Base-by-base conservation (phyloP, 1,284 basidiomycete genomes). In the Ceratobasidium sp. region DNA sequence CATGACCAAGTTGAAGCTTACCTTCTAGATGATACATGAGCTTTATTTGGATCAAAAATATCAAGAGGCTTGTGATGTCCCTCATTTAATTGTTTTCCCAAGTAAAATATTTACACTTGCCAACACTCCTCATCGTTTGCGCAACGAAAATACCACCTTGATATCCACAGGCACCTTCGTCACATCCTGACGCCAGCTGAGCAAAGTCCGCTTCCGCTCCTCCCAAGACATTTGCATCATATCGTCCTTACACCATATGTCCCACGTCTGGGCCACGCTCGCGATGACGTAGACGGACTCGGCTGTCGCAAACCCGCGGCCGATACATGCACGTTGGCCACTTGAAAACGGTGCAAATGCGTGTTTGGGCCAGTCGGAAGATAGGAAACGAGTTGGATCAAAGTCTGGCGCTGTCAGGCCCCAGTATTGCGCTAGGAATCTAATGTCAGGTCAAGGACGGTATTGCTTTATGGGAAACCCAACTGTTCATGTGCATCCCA, bases 401-500 rank as follows among this genome's bases (percentile, higher is more conserved):
- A 66, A 66, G 4, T 66, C 63, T 21, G 63, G 18, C 1, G 63
- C 63, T 23, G 30, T 54, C 7, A 49, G 23, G 1, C 63, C 63
- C 63, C 63, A 66, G 36, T 66, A 54, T 23, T 53, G 63, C 9
- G 63, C 63, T 66, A 42, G 3, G 16, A 23, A 49, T 21, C n/a
- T n/a, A 25, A 30, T 3, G 21, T 11, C 16, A 25, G 28, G 30
- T 33, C n/a, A 54, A 21, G 33, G 48, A 42, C 3, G 6, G 28
- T 38, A 23, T 30, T 25, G 16, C 40, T 53, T 25, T 42, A 14
- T 16, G 25, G 30, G 18, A 6, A 3, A 14, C 38, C 63, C 54
- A 16, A 66, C 63, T 36, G 42, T 54, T 66, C 63, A 66, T 66
- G 42, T 66, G 63, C 33, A 66, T 33, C 16, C 23, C 63, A 25